Base-by-base conservation (phyloP, 352 stramenopile genomes). In the Phytophthora parvispora region DNA sequence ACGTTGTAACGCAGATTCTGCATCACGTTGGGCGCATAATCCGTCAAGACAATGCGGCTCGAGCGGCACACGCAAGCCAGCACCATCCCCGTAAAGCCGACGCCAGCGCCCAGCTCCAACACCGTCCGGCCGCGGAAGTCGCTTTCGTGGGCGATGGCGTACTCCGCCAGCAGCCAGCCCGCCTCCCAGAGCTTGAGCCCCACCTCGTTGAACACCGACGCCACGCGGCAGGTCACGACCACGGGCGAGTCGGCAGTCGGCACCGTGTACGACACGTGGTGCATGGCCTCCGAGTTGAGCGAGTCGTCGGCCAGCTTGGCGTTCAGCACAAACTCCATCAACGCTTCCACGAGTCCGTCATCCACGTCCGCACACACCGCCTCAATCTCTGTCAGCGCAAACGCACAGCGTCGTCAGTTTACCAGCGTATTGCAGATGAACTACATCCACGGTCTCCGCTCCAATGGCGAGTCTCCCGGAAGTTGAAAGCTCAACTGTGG, bases 181-280 rank as follows among this genome's bases (percentile, higher is more conserved):
- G 88, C 88, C 66, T 96, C 83, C 88, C 88, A 96, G 36, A 96
- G 80, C 64, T 92, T 94, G 22, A 96, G 77, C 5, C 88, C 88
- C 15, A 96, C 88, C 6, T 96, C 88, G 52, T 96, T 96, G 48
- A 92, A 87, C 47, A 93, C 78, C 0, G 85, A 91, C 4, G 88
- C 87, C 32, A 96, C 88, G 40, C 88, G 83, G 63, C 86, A 94
- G 25, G 86, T 93, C 43, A 95, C 77, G 18, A 89, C 75, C 29
- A 67, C 16, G 16, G 40, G 60, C 13, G 52, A 32, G 9, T 60
- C 40, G 15, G 59, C n/a, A 4, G 45, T 62, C 1, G 73, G 72
- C 16, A 94, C 63, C 0, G 74, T 80, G 60, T 86, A 95, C 6
- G 86, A 91, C 25, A 93, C 83, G 61, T 95, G 76, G 51, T 95